Percentiles rank a stretch among this genome's conserved stretches.
These are phyloP conservation scores for Kernera saxatilis DNA, from an alignment of 345 rosid genomes.

Conservation along the genomic window DNA sequence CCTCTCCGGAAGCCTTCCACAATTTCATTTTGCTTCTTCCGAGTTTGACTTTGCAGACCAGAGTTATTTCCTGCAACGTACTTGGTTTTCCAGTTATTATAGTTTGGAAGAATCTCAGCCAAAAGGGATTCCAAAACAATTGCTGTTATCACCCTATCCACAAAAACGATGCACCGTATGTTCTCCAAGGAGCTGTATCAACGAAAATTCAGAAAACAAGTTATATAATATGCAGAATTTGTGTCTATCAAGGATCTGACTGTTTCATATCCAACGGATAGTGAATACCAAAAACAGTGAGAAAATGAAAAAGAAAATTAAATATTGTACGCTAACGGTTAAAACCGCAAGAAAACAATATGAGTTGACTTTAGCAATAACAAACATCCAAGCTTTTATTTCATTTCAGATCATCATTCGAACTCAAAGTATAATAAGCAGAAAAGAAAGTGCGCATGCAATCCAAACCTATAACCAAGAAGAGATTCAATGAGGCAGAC, in stretches of 20 bases:
- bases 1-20: constrained; percentile 82
- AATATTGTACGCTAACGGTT: too few relatives aligned
- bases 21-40: constrained; percentile 61
- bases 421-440: not conserved
- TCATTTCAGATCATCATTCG: not conserved
- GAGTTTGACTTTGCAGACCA: constrained; percentile 49
- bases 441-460: not conserved
- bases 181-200: constrained; percentile 47
- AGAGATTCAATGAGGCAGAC: constrained; percentile 65
- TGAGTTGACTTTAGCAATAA: not conserved
- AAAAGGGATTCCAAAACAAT: constrained; percentile 52
- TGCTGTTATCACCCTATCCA: constrained; percentile 70
- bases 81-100: constrained; percentile 52
- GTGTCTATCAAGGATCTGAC: not conserved
- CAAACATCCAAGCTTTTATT: not conserved
- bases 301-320: not conserved
- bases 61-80: constrained; percentile 71
- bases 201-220: not conserved
- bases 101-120: constrained; percentile 51
- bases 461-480: constrained; percentile 61
- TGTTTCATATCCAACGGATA: not conserved
- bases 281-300: not conserved
- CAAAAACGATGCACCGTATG: constrained; percentile 78
- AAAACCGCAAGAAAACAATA: not conserved
- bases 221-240: not conserved